Evolutionary conservation across 2,329 filamentous ascomycete genomes (phyloP).

Genomic region (Colletotrichum orchidophilum): DNA sequence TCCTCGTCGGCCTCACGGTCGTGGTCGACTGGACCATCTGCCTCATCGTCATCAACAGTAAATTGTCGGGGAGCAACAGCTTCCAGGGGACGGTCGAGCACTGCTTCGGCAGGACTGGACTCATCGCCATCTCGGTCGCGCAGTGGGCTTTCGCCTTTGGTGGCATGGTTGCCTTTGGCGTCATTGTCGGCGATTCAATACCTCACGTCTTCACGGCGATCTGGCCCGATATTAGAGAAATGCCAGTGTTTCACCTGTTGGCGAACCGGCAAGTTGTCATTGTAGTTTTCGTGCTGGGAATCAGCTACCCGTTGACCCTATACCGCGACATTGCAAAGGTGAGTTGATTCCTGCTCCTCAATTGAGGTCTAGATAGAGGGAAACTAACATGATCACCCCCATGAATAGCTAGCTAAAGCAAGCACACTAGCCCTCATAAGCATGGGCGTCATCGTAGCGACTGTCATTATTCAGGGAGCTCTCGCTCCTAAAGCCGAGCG

Average conservation of each 20-base stretch:
- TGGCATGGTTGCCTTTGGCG: conserved; percentile 97
- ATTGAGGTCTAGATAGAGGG: background rate
- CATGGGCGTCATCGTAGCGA: conserved; percentile 90
- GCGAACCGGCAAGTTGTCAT: conserved; percentile 86
- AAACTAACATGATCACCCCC: conserved; percentile 16
- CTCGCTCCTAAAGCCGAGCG: conserved; percentile 76
- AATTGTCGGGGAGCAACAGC: conserved; percentile 90
- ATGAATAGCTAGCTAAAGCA: conserved; percentile 84
- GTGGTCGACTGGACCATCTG: conserved; percentile 97
- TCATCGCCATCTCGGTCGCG: conserved; percentile 88
- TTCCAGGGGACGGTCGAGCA: conserved; percentile 97
- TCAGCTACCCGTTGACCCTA: conserved; percentile 91
- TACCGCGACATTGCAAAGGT: conserved; percentile 98
- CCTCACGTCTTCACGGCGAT: conserved; percentile 86
- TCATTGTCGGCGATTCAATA: conserved; percentile 97
- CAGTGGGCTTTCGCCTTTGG: conserved; percentile 99
- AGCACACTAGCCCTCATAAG: conserved; percentile 92
- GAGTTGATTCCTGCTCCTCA: conserved; percentile 37
- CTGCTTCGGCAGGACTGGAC: conserved; percentile 88
- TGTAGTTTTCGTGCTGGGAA: conserved; percentile 82
- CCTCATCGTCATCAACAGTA: conserved; percentile 96
- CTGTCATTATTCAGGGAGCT: conserved; percentile 85
- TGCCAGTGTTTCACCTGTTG: conserved; percentile 83
- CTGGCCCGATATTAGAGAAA: conserved; percentile 77
- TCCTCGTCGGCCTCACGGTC: conserved; percentile 82